Base-by-base conservation (phyloP, 768 basidiomycete species). In the Trichaptum fuscoviolaceum region DNA sequence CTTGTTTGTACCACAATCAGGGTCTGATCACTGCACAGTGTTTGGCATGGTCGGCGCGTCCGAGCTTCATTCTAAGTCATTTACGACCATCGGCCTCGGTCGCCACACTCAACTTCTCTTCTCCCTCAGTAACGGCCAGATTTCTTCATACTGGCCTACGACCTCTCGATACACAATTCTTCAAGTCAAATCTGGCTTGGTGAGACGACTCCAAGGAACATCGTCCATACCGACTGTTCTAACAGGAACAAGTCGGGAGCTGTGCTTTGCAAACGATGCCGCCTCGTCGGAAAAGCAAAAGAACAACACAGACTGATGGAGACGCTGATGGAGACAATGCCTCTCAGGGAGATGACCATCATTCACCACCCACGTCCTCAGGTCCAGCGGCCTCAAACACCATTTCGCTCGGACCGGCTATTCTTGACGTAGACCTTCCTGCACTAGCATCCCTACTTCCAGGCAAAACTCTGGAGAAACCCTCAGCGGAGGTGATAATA, bases 341-440 rank as follows among this genome's bases (percentile, higher is more conserved):
- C 2, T 61, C 59, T 12, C 30, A 25, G 18, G 59, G 59, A 3
- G 23, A 12, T 34, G 42, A 52, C 42, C 42, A 20, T 15, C 60
- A 35, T 24, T 35, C 60, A 61, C 26, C 60, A 24, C 63, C 26
- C 9, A 17, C 20, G 17, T 52, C 30, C 63, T 35, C 63, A 30
- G 36, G 63, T 15, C 63, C 63, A 27, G 5, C 24, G 18, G 34
- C 30, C 20, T 63, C 63, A 36, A 10, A 15, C 15, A 61, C 24
- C 15, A 25, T 61, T 24, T 25, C 25, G 10, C 30, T 61, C 25
- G 59, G 59, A 23, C 30, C 59, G 30, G 15, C 30, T 60, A 91
- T 91, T 7, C 80, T 83, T 57, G 91, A 92, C 76, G 73, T 93
- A 69, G 88, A 91, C 77, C 69, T 84, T 52, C 87, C 87, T 60